Evolutionary conservation across 208 protist species (phyloP).

Genomic region (Acanthamoeba castellanii): DNA sequence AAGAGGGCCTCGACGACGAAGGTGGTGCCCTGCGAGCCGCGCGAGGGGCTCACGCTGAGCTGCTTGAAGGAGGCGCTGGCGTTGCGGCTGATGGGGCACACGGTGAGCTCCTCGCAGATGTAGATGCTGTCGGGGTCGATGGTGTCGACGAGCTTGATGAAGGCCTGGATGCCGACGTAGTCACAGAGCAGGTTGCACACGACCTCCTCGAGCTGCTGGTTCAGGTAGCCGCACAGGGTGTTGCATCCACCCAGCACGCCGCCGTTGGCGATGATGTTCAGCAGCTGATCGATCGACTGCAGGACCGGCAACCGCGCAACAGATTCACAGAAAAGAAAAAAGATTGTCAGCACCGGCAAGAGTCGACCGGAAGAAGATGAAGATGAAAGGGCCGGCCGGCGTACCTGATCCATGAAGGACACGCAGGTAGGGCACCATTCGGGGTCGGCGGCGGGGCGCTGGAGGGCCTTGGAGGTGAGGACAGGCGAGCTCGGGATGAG

Average conservation of each 20-base stretch:
- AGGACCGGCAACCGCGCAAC: slow-evolving; percentile 24
- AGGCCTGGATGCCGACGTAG: slow-evolving; percentile 19
- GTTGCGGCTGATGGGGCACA: slow-evolving; percentile 78
- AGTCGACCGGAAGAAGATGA: neutral
- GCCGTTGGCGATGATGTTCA: slow-evolving; percentile 85
- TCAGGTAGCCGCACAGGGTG: slow-evolving; percentile 74
- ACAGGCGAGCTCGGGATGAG: neutral
- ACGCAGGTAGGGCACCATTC: slow-evolving; percentile 70
- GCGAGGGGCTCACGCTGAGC: slow-evolving; percentile 58
- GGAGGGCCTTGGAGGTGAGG: neutral
- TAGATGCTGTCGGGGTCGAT: slow-evolving; percentile 74
- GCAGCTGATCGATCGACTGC: slow-evolving; percentile 80
- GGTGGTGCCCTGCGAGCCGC: slow-evolving; percentile 75
- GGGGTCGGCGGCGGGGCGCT: neutral
- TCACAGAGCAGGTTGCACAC: slow-evolving; percentile 83
- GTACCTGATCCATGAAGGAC: slow-evolving; percentile 76
- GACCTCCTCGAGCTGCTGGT: neutral
- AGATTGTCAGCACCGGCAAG: neutral
- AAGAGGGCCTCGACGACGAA: slow-evolving; percentile 74
- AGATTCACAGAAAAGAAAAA: neutral
- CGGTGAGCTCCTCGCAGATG: slow-evolving; percentile 77
- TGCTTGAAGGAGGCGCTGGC: slow-evolving; percentile 65
- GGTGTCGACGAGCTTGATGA: slow-evolving; percentile 66
- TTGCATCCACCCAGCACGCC: slow-evolving; percentile 82
- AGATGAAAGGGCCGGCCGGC: neutral